A percentile compares a stretch with the other conserved stretches of the same genome.
phyloP scores from a whole-genome alignment of 805 yeast species.

The Sungouiella blattae region DNA sequence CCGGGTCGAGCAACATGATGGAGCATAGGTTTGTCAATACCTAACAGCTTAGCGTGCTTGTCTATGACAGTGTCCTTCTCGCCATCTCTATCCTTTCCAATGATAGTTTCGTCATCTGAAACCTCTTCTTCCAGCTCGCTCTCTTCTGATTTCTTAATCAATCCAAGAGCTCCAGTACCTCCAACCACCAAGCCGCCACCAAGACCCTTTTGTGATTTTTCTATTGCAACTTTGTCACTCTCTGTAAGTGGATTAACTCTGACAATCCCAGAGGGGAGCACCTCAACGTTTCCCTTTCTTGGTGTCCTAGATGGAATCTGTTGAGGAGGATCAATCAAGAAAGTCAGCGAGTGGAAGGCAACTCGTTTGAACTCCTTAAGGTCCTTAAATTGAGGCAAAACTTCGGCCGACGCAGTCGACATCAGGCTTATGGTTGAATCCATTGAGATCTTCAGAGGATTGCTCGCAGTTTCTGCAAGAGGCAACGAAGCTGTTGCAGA shows the following conservation, averaged over 20 bases:
- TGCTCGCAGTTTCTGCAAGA: constrained; percentile 2
- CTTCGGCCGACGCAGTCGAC: not conserved
- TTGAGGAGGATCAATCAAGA: constrained; percentile 62
- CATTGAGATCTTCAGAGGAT: too few species aligned
- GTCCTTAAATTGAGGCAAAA: constrained; percentile 25
- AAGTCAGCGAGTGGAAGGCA: constrained; percentile 41
- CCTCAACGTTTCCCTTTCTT: constrained; percentile 67
- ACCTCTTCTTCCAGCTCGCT: constrained; percentile 4
- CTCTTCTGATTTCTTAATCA: constrained; percentile 21
- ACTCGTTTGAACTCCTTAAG: constrained; percentile 39
- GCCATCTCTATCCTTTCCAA: constrained; percentile 21
- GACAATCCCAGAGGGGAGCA: constrained; percentile 50
- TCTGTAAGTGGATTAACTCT: constrained; percentile 53
- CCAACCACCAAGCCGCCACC: constrained; percentile 78
- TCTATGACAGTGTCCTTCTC: constrained; percentile 10
- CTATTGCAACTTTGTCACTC: constrained; percentile 45
- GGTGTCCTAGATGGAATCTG: constrained; percentile 89
- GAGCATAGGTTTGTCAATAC: constrained; percentile 13
- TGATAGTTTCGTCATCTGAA: constrained; percentile 12
- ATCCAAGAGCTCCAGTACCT: constrained; percentile 64
- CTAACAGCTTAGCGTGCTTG: constrained; percentile 10
- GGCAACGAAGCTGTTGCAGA: constrained; percentile 11
- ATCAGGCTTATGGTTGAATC: too few species aligned
- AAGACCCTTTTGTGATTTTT: constrained; percentile 35
- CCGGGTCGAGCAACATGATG: constrained; percentile 4